Conservation (phyloP, 805 yeast species). For the Teunomyces funiuensis region DNA sequence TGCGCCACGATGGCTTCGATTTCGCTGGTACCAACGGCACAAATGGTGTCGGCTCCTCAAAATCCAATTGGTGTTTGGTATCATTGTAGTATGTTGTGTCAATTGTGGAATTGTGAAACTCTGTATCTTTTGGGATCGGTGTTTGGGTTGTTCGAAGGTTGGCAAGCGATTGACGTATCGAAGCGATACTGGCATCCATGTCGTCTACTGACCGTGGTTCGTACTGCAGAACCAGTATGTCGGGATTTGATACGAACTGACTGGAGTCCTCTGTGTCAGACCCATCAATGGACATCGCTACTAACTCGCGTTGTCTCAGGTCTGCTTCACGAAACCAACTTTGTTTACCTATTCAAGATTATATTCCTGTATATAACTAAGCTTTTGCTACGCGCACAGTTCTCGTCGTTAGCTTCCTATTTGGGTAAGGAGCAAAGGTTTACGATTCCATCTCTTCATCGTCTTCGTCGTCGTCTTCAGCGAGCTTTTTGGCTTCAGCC, state of each 20-base stretch:
- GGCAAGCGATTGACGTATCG: conserved; percentile 13
- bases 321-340: not conserved
- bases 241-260: conserved; percentile 1
- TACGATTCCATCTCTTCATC: conserved; percentile 40
- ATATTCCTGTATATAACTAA: conserved; percentile 1
- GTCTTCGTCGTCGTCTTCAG: conserved; percentile 81
- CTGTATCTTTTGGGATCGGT: not conserved
- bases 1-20: conserved; percentile 23
- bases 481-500: conserved; percentile 79
- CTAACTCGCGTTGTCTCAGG: not conserved
- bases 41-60: conserved; percentile 10
- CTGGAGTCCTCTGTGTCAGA: conserved; percentile 2
- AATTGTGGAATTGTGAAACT: conserved; percentile 14
- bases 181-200: conserved; percentile 15
- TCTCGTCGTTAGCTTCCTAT: no score
- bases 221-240: not conserved
- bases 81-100: conserved; percentile 18
- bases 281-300: not conserved
- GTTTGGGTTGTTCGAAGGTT: conserved; percentile 2
- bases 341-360: conserved; percentile 3
- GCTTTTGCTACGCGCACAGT: not conserved
- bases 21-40: conserved; percentile 3
- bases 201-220: conserved; percentile 1
- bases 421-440: no score
- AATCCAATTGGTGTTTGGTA: conserved; percentile 23